Evolutionary conservation across 805 yeast genomes (phyloP), one percentile per base, ranked within the genome.

Genomic region (Priceomyces castillae): DNA sequence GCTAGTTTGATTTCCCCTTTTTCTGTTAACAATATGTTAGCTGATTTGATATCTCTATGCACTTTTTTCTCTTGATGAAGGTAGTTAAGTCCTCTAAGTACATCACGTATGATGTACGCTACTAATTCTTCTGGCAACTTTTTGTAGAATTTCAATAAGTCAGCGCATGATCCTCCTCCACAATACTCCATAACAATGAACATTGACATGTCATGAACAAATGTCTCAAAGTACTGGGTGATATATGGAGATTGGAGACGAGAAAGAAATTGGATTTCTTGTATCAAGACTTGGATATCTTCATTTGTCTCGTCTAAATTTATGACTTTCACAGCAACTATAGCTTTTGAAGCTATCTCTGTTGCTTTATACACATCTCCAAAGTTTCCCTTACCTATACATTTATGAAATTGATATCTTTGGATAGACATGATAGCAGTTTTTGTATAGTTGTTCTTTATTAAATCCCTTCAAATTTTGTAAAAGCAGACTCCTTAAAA

Each of bases 181-280:
- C 98, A 94, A 58, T 78, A 89, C 61, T 92, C 99, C 97, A 94
- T 88, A 4, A 84, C 84, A 38, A 92, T 86, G 84, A 90, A 90
- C 80, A 94, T 79, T 4, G 79, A 74, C 34, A 80, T 79, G 35
- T 81, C 88, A 35, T 73, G 69, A 3, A 84, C 61, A 55, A 80
- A 78, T 1, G 96, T 81, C 38, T 81, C 82, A 53, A 68, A 73
- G 53, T 69, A 69, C 35, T 74, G 72, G 1, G 94, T 88, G 41
- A 94, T 80, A 54, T 77, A 78, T 0, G 77, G 78, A n/a, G 84
- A 80, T 39, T 72, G 72, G 44, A 90, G 63, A 39, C 80, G 80
- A 16, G 86, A 78, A 19, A 94, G 67, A 48, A 90, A 80, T 40
- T 78, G 80, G 42, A 92, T 86, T 56, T 94, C 99, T 61, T 83